Base-by-base conservation (phyloP, 352 stramenopile genomes). In the Pythium aristosporum region DNA sequence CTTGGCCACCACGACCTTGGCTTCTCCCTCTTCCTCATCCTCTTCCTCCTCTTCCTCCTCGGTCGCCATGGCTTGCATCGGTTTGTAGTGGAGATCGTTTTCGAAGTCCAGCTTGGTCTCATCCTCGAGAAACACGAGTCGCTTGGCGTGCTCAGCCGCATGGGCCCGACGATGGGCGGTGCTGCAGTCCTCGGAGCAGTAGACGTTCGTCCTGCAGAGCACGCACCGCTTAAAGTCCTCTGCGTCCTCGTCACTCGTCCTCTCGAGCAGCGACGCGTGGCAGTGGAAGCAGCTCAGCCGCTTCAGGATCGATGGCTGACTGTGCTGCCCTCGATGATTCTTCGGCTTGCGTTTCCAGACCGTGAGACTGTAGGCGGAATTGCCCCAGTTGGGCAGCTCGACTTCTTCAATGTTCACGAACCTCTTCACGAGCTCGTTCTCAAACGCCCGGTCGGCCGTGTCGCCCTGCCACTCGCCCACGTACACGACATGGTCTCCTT, bases 391-490 rank as follows among this genome's bases (percentile, higher is more conserved):
- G 16, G 85, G 85, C 54, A 94, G 72, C 43, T 61, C 60, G 18
- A 90, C 52, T 59, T 90, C 73, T 49, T 81, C 64, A 49, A 80
- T 71, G 3, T 91, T 69, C 16, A 39, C 55, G 68, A 91, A 94
- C 5, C 67, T 64, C n/a, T 66, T 63, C 42, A 77, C 71, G 2
- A 94, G 69, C 54, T 80, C 77, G 9, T 68, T 77, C 59, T 94
- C 85, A 47, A 92, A 94, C 46, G 76, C 67, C 21, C 72, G 73
- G 53, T 91, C 81, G 18, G 74, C 85, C 12, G 85, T 91, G 58
- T 91, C 82, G 21, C 85, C 82, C 67, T 94, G 79, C 85, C 85
- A 94, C 55, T 94, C 85, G 20, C 85, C 85, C 2, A 94, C 70
- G 63, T 92, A 78, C 8, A 94, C 56, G 34, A 94, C 68, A 18